Evolutionary conservation across 345 rosid genomes (phyloP).

Genomic region (Citrus medica): DNA sequence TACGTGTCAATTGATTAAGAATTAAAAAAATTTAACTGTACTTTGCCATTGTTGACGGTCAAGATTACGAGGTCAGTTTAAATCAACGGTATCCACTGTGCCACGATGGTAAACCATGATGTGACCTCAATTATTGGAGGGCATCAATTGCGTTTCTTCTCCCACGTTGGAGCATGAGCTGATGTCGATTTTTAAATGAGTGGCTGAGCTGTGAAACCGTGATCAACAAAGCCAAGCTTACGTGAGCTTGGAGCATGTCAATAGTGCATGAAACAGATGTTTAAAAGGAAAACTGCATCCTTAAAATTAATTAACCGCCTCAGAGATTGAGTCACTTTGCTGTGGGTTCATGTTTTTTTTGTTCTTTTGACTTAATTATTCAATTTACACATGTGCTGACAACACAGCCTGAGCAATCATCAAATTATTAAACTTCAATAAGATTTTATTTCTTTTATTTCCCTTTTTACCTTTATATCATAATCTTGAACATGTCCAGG

Average conservation of each 20-base stretch:
- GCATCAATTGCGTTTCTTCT: not conserved
- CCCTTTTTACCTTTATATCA: not conserved
- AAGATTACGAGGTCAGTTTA: not conserved
- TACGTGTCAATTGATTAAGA: conserved; percentile 21
- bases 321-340: not conserved
- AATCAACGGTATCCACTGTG: not conserved
- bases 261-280: not conserved
- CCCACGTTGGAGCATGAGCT: conserved; percentile 10
- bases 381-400: not conserved
- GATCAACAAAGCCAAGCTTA: not conserved
- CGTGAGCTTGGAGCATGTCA: not conserved
- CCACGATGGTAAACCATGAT: not conserved
- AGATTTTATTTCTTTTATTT: not conserved
- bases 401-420: not conserved
- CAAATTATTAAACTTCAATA: not conserved
- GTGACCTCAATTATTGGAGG: conserved; percentile 8
- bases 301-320: not conserved
- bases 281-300: not conserved
- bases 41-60: not conserved
- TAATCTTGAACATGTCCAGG: not conserved
- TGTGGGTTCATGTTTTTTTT: not conserved
- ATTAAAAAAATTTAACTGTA: not conserved
- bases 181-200: not conserved
- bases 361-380: not conserved
- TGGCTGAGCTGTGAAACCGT: not conserved